phyloP scores from a whole-genome alignment of 139 green algal genomes.

The Pycnococcus provasolii region DNA sequence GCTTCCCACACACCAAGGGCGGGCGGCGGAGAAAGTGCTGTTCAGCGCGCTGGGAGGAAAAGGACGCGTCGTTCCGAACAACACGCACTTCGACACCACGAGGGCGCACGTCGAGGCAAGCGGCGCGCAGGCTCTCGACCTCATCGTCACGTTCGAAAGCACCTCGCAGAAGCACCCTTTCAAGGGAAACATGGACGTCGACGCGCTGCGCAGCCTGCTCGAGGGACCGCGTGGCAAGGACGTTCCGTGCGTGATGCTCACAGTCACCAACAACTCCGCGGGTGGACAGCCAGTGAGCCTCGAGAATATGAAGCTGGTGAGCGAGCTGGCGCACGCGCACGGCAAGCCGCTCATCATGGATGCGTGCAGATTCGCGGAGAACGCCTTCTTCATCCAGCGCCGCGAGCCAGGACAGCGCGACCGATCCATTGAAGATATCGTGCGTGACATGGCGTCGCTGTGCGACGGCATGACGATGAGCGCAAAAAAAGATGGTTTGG shows the following conservation, averaged over 20 bases:
- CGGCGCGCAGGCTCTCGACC: not conserved
- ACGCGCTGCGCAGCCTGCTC: not conserved
- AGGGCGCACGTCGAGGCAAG: not conserved
- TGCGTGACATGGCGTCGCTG: not conserved
- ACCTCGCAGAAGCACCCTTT: not conserved
- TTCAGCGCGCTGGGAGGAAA: not conserved
- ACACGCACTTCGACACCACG: not conserved
- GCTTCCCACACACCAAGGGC: not conserved
- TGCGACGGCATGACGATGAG: constrained; percentile 4
- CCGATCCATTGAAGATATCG: not conserved
- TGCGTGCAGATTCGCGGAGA: constrained; percentile 1
- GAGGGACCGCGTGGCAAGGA: not conserved
- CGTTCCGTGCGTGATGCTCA: not conserved
- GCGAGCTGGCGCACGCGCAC: not conserved
- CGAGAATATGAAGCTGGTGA: not conserved
- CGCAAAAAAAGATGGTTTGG: not conserved
- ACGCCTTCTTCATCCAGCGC: not conserved
- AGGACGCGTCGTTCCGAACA: not conserved
- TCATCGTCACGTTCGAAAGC: not conserved
- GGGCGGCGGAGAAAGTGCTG: not conserved
- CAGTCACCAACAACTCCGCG: constrained; percentile 1
- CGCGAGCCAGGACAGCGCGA: not conserved
- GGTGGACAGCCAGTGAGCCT: not conserved
- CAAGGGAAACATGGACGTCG: not conserved
- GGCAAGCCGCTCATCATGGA: not conserved